phyloP scores from a whole-genome alignment of 495 filamentous ascomycete genomes.

The Neurospora sp. region DNA sequence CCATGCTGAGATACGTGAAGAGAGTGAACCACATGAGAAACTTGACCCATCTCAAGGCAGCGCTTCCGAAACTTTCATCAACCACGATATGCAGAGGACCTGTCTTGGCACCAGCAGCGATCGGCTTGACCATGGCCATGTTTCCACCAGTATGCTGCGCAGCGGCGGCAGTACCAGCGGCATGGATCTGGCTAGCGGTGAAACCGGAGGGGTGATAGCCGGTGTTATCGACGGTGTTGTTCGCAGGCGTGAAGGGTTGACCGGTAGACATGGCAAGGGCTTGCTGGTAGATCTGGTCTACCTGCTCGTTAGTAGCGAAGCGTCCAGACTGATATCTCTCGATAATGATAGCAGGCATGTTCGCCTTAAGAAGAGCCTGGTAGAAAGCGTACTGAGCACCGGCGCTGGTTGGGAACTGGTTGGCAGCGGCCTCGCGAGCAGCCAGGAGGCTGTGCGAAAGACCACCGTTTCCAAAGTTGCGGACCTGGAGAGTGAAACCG shows the following conservation, averaged over 20 bases:
- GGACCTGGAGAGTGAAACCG: constrained; percentile 11
- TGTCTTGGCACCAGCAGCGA: constrained; percentile 54
- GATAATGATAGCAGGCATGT: constrained; percentile 84
- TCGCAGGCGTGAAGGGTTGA: constrained; percentile 13
- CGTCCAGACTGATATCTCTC: constrained; percentile 75
- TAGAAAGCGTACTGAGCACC: constrained; percentile 90
- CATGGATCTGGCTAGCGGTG: constrained; percentile 59
- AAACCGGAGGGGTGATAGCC: constrained; percentile 30
- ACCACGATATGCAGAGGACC: constrained; percentile 88
- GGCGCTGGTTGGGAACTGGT: constrained; percentile 78
- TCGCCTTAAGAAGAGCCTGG: constrained; percentile 75
- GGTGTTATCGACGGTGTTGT: constrained; percentile 21
- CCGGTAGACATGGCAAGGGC: constrained; percentile 61
- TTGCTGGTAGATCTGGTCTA: constrained; percentile 62
- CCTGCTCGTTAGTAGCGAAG: constrained; percentile 66
- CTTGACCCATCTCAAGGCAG: constrained; percentile 82
- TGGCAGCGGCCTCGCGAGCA: constrained; percentile 70
- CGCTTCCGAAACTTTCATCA: constrained; percentile 73
- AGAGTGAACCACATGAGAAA: constrained; percentile 71
- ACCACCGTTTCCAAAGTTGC: constrained; percentile 31
- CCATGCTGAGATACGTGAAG: constrained; percentile 60
- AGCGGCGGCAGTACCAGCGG: constrained; percentile 78
- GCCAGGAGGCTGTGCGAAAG: constrained; percentile 40
- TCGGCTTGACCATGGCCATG: constrained; percentile 40
- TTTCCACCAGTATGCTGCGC: constrained; percentile 62